Evolutionary conservation across 2,329 filamentous ascomycete species (phyloP).

Genomic region (Arthroderma sp.): DNA sequence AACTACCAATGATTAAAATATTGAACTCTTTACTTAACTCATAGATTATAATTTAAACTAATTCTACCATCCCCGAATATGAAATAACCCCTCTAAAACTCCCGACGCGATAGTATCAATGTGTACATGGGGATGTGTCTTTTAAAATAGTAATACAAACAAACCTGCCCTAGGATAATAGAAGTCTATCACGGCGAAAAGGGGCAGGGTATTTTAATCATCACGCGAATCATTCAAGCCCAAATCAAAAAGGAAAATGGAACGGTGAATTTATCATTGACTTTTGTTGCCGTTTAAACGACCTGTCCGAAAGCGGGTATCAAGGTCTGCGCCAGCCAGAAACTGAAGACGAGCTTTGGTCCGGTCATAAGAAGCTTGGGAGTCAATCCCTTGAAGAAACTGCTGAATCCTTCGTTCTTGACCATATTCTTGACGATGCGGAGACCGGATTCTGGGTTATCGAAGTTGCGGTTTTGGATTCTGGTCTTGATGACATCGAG

Average conservation of each 20-base stretch:
- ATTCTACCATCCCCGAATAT: too few species aligned
- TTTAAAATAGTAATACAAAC: constrained; percentile 1
- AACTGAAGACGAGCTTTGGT: constrained; percentile 96
- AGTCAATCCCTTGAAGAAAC: constrained; percentile 95
- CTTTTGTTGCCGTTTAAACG: constrained; percentile 29
- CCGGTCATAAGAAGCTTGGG: constrained; percentile 99
- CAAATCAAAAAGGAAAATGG: too few species aligned
- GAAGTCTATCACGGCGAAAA: constrained; percentile 1
- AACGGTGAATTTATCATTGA: neutral
- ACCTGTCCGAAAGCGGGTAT: constrained; percentile 80
- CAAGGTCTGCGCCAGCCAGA: constrained; percentile 97
- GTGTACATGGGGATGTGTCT: too few species aligned
- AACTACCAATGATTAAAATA: too few species aligned
- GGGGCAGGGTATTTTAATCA: too few species aligned
- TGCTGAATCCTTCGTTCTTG: constrained; percentile 68
- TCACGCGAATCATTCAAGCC: too few species aligned
- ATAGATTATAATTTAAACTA: too few species aligned
- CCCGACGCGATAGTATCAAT: too few species aligned
- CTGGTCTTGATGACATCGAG: constrained; percentile 97
- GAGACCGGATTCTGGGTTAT: constrained; percentile 91
- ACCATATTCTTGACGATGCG: constrained; percentile 86
- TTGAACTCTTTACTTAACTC: too few species aligned
- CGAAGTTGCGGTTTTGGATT: constrained; percentile 97
- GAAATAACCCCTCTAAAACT: too few species aligned
- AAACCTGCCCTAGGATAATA: neutral